These are phyloP conservation scores for Talaromyces atroroseus DNA, from an alignment of 2,329 filamentous ascomycete species.

Conservation along the genomic window DNA sequence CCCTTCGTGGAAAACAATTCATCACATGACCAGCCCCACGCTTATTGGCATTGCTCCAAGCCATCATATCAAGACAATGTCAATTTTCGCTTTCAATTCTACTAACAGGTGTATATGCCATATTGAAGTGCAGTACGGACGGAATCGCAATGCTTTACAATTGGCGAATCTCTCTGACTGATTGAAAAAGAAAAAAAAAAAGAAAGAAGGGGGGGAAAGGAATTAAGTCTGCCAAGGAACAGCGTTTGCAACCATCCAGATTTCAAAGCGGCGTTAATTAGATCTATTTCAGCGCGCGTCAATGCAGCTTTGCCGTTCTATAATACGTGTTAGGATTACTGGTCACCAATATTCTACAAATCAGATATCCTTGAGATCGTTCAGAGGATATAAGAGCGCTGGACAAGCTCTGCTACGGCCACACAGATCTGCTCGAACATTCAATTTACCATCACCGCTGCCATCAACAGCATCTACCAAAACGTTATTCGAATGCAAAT, in stretches of 20 bases:
- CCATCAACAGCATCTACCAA: background rate
- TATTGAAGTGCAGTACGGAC: background rate
- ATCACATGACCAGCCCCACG: constrained; percentile 6
- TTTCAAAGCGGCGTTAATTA: background rate
- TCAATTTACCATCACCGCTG: background rate
- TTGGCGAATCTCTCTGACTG: background rate
- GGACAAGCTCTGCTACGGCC: background rate
- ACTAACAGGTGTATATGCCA: background rate
- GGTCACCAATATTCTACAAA: background rate
- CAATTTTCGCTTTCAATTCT: background rate
- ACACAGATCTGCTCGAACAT: background rate
- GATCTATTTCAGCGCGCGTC: background rate
- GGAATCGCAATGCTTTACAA: background rate
- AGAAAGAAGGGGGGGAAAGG: too few species aligned
- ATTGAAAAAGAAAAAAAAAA: too few species aligned
- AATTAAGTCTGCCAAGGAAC: background rate
- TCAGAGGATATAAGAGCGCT: background rate
- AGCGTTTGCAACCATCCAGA: background rate
- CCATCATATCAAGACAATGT: background rate
- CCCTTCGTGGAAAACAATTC: background rate
- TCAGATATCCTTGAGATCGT: background rate
- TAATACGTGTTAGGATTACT: background rate
- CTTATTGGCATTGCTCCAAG: background rate
- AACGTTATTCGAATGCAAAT: background rate
- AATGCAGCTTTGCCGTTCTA: background rate